Conservation (phyloP, 768 basidiomycete genomes). For the Boletus rubropictus region DNA sequence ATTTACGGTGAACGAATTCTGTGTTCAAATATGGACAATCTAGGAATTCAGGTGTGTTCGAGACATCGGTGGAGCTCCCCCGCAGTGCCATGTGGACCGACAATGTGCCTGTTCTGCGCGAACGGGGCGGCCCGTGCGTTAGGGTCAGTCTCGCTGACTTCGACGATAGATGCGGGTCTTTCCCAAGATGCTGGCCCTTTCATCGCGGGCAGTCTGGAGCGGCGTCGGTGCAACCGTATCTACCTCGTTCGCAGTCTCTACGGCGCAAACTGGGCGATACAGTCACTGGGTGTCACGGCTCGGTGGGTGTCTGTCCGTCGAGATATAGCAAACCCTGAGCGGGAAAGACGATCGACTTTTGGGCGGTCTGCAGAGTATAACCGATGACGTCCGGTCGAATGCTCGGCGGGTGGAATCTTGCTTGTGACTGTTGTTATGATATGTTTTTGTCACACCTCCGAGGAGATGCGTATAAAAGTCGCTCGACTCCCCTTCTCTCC, state of each 20-base stretch:
- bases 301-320: constrained; percentile 13
- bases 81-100: constrained; percentile 18
- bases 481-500: constrained; percentile 2
- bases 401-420: constrained; percentile 18
- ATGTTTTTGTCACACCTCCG: constrained; percentile 33
- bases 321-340: constrained; percentile 15
- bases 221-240: constrained; percentile 5
- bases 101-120: constrained; percentile 12
- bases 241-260: background rate
- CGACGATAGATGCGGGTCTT: constrained; percentile 16
- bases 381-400: constrained; percentile 17
- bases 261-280: constrained; percentile 13
- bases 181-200: constrained; percentile 5
- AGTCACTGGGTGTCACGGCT: constrained; percentile 25
- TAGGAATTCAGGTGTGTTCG: constrained; percentile 5
- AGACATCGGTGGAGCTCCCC: constrained; percentile 3
- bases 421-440: constrained; percentile 28
- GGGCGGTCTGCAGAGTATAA: background rate
- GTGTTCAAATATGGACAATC: constrained; percentile 17
- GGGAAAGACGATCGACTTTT: constrained; percentile 20
- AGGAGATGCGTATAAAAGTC: constrained; percentile 26
- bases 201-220: constrained; percentile 8
- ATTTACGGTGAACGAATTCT: constrained; percentile 19
- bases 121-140: constrained; percentile 5
- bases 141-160: constrained; percentile 9